Evolutionary conservation across 441 rosid genomes (phyloP), one percentile per base, ranked within the genome.

Genomic region (Populus trichocarpa): DNA sequence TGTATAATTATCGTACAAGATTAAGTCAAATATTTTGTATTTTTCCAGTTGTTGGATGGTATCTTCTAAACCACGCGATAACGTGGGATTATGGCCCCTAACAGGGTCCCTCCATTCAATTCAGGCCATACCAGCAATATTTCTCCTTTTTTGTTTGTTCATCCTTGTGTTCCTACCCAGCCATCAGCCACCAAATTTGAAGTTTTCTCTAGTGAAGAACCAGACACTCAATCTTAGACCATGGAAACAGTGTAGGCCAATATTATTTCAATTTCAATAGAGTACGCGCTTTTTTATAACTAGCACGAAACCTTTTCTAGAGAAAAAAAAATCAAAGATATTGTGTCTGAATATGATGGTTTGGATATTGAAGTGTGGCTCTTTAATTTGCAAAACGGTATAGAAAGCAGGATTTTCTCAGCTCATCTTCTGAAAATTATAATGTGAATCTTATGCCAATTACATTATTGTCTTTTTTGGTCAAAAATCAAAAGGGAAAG

Each of bases 1-100:
- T 63, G 69, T 18, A 79, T 81, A 69, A 85, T 83, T 83, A 85
- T 28, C 25, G 36, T 76, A 38, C 25, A 80, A 75, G 46, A 79
- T 73, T 76, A 69, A 79, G 75, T 70, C 61, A 78, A 72, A 38
- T 32, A 36, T 6, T 70, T 38, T 50, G 35, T 28, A 28, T 28
- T 28, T 28, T 28, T 28, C 46, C 25, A 50, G 50, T 20, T 42
- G 61, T 67, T 16, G 33, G 59, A 71, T n/a, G n/a, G n/a, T 81
- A 57, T 72, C 82, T 82, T 86, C 10, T 6, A 33, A 75, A 42
- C 73, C 76, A 82, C 79, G 84, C 81, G 22, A 76, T 4, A 26
- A 63, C 22, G 72, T 72, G 69, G 81, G 66, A n/a, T 61, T 20
- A 53, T 79, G 35, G 32, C 53, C 30, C 30, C 30, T 28, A 28